Base-by-base conservation (phyloP, 805 yeast species). In the Candida sphagnicola region DNA sequence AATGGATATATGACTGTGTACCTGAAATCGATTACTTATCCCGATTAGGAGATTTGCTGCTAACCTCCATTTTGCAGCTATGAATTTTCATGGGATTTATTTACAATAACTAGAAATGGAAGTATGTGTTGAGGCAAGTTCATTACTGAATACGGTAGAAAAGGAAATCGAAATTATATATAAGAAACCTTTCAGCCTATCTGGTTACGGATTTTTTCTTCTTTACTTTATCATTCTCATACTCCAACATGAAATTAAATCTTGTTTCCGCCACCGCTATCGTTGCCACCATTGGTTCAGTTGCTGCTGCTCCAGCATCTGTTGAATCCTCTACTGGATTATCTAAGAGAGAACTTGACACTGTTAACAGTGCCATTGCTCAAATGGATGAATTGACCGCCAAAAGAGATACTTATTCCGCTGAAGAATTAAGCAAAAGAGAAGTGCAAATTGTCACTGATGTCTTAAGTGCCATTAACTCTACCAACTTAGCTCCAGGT, bases 381-480 rank as follows among this genome's bases (percentile, higher is more conserved):
- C 39, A 44, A 26, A 49, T 67, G 45, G 42, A 66, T 32, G 49
- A 49, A 11, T 56, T 48, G 50, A 45, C 48, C 49, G 54, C 48
- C 34, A 65, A 64, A 47, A 62, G 70, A 56, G 54, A 52, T 34
- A 35, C 38, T 19, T 28, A 44, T 37, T 14, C 45, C 8, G 29
- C 43, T n/a, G 53, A 46, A 23, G 66, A 64, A 40, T 44, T 65
- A 10, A 51, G 52, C 14, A 52, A 54, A 29, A 67, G 74, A 62
- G 72, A 64, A 40, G 52, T 52, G 40, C 59, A 61, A 35, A 65
- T 64, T 46, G 70, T 67, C 26, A 67, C 74, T 28, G 63, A 64
- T 43, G 55, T 67, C 29, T 62, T 67, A 50, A 51, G 56, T 18
- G 61, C 62, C 30, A 59, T 67, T 38, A 58, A 62, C 44, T 47